Percentiles rank a stretch among this genome's conserved stretches.
Conservation (phyloP, 768 basidiomycete genomes). For the Lanmaoa pseudosensibilis region DNA sequence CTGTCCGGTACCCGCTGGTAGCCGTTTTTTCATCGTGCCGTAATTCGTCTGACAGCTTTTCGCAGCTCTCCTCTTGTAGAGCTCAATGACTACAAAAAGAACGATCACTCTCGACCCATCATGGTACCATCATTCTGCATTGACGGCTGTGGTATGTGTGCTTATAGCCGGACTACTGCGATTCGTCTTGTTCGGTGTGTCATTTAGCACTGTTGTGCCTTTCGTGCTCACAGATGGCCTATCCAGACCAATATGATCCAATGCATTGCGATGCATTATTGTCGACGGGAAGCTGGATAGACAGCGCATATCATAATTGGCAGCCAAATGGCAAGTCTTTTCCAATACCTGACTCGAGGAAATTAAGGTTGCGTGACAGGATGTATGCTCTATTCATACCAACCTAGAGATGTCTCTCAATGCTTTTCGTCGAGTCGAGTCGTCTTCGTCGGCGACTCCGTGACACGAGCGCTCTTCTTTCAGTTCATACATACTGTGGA, state of each 20-base stretch:
- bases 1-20: no score
- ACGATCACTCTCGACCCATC: constrained; percentile 41
- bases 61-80: neutral
- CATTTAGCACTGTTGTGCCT: constrained; percentile 1
- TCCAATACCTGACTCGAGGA: constrained; percentile 24
- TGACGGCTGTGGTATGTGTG: constrained; percentile 39
- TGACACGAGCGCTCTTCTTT: constrained; percentile 78
- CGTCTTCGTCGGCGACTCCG: constrained; percentile 84
- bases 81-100: constrained; percentile 28
- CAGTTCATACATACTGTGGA: constrained; percentile 66
- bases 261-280: constrained; percentile 71
- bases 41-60: neutral
- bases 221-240: constrained; percentile 1
- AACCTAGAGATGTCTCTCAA: constrained; percentile 46
- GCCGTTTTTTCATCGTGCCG: neutral
- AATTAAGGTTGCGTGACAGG: constrained; percentile 43
- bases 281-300: constrained; percentile 77
- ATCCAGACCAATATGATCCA: constrained; percentile 68
- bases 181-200: constrained; percentile 46
- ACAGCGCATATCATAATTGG: constrained; percentile 67
- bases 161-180: constrained; percentile 46
- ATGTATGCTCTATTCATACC: constrained; percentile 76
- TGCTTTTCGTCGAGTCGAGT: constrained; percentile 63
- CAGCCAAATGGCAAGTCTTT: constrained; percentile 69
- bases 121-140: constrained; percentile 52